Conservation (phyloP, 129 eudicot species). For the Dittrichia graveolens region DNA sequence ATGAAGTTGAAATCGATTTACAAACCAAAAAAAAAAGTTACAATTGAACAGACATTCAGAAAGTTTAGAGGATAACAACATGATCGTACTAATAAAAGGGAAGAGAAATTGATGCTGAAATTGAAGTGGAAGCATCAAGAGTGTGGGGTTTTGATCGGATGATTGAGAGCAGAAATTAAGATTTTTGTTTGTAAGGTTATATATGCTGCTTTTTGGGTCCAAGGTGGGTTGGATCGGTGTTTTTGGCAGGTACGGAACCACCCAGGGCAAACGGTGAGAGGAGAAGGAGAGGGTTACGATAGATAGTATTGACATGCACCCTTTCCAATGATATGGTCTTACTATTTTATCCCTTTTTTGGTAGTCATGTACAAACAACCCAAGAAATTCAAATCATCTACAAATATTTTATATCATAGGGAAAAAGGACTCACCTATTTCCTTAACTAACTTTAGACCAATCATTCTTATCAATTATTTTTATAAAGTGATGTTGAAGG, state of each 20-base stretch:
- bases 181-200: neutral
- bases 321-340: constrained; percentile 18
- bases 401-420: no score
- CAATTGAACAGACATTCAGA: constrained; percentile 2
- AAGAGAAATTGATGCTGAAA: neutral
- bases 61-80: neutral
- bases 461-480: no score
- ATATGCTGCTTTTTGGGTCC: neutral
- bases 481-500: no score
- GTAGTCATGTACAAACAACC: no score
- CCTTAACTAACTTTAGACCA: no score
- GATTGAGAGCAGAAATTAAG: neutral
- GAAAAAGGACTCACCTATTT: no score
- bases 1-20: constrained; percentile 18
- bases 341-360: constrained; percentile 20
- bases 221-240: constrained; percentile 40
- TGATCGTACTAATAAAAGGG: constrained; percentile 15
- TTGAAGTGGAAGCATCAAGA: constrained; percentile 32
- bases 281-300: neutral
- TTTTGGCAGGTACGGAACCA: constrained; percentile 40
- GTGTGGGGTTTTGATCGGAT: constrained; percentile 33
- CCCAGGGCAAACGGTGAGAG: constrained; percentile 13
- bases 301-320: constrained; percentile 14
- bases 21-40: neutral
- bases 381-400: no score